Evolutionary conservation across 495 filamentous ascomycete genomes (phyloP).

Genomic region (Friedmanniomyces simplex): DNA sequence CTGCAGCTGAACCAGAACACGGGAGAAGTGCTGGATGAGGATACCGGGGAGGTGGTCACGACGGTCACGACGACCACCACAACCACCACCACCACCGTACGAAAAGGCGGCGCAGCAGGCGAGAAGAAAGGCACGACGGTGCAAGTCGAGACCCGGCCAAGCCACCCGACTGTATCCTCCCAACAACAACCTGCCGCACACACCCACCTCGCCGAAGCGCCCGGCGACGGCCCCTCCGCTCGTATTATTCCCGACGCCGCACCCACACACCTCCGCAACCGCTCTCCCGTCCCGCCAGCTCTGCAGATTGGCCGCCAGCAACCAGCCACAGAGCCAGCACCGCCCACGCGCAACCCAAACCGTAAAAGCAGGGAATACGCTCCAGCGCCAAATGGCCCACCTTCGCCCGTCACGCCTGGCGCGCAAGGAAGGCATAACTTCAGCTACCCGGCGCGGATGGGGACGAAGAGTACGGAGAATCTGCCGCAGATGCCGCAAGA

Average conservation of each 20-base stretch:
- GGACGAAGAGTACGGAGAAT: background rate
- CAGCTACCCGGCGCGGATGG: slow-evolving; percentile 1
- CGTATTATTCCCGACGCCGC: background rate
- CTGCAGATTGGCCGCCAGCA: background rate
- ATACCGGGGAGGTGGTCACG: slow-evolving; percentile 12
- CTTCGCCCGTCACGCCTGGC: slow-evolving; percentile 3
- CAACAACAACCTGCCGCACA: too few species aligned
- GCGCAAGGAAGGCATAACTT: slow-evolving; percentile 7
- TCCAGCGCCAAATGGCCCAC: background rate
- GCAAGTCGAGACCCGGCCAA: background rate
- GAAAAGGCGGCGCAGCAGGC: background rate
- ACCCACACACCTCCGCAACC: background rate
- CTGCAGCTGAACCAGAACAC: slow-evolving; percentile 8
- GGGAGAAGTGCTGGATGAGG: slow-evolving; percentile 11
- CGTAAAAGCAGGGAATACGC: background rate
- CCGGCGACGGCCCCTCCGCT: background rate
- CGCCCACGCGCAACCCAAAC: background rate
- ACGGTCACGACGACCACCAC: slow-evolving; percentile 15
- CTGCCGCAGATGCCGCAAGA: background rate
- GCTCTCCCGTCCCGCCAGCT: background rate
- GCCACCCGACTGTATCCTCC: background rate
- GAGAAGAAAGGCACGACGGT: background rate
- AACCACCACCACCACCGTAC: slow-evolving; percentile 6
- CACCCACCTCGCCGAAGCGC: background rate
- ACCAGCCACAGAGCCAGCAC: background rate